Conservation (phyloP, 371 early-diverging fungal species). For the Mucor lusitanicus region DNA sequence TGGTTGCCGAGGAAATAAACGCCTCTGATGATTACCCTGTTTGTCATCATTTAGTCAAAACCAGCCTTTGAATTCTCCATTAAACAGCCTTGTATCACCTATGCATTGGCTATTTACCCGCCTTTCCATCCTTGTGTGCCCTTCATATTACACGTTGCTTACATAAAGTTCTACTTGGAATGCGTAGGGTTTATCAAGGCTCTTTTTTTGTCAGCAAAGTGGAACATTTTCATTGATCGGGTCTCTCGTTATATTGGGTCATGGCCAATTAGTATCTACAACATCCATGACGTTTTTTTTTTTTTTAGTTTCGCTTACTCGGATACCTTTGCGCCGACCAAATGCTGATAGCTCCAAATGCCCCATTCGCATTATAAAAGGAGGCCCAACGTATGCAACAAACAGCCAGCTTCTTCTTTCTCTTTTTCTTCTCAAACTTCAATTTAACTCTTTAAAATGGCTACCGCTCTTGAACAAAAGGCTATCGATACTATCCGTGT, state of each 20-base stretch:
- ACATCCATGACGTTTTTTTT: background rate
- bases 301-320: background rate
- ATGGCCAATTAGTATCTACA: background rate
- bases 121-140: too few relatives aligned
- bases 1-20: background rate
- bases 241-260: background rate
- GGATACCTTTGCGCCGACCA: background rate
- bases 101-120: background rate
- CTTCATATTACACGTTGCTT: background rate
- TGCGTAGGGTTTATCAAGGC: background rate
- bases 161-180: background rate
- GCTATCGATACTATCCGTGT: slow-evolving; percentile 91
- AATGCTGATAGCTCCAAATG: background rate
- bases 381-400: background rate
- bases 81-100: background rate
- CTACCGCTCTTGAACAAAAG: slow-evolving; percentile 22
- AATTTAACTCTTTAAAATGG: slow-evolving; percentile 8
- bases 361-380: background rate
- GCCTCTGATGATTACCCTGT: background rate
- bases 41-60: background rate
- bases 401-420: background rate
- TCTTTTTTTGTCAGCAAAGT: background rate
- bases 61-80: background rate
- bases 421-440: background rate
- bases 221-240: background rate